A percentile compares a stretch with the other conserved stretches of the same genome.
Conservation (phyloP, 2,329 filamentous ascomycete species). For the Colletotrichum plurivorum region DNA sequence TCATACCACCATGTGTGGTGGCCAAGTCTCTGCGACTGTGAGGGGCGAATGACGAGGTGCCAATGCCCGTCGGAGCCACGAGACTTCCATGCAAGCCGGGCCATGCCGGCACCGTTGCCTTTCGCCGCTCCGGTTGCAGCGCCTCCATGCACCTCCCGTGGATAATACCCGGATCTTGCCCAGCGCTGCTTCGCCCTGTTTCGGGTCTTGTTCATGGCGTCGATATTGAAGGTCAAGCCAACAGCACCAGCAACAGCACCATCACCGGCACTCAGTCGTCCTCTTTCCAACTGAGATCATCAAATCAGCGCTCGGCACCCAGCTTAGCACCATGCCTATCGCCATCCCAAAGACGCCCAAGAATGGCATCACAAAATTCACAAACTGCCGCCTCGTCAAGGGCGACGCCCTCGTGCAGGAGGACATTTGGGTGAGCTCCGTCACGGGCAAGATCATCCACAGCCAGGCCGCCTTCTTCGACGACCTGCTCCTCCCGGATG, state of each 20-base stretch:
- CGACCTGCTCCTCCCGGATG: constrained; percentile 77
- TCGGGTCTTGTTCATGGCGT: constrained; percentile 35
- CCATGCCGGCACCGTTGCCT: constrained; percentile 32
- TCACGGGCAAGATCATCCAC: constrained; percentile 84
- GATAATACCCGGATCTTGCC: constrained; percentile 34
- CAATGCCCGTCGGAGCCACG: constrained; percentile 17
- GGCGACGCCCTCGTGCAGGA: constrained; percentile 77
- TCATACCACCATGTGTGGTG: constrained; percentile 40
- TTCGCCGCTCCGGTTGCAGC: constrained; percentile 28
- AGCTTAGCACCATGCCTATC: constrained; percentile 61
- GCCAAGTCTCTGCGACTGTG: constrained; percentile 32
- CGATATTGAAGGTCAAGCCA: constrained; percentile 23
- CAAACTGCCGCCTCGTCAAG: constrained; percentile 85
- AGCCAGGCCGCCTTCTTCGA: constrained; percentile 79
- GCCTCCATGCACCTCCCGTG: constrained; percentile 11
- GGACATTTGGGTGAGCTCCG: constrained; percentile 91
- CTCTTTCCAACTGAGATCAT: background rate
- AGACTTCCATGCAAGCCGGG: constrained; percentile 34
- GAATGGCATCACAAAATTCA: constrained; percentile 84
- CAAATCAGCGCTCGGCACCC: constrained; percentile 44
- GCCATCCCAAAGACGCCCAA: constrained; percentile 56
- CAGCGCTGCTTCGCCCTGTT: constrained; percentile 6
- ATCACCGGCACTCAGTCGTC: constrained; percentile 8
- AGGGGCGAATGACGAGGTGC: constrained; percentile 34
- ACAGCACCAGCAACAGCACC: too few species aligned